Evolutionary conservation across 192 early-diverging fungal species (phyloP), one percentile per base, ranked within the genome.

Genomic region (Funneliformis mosseae): DNA sequence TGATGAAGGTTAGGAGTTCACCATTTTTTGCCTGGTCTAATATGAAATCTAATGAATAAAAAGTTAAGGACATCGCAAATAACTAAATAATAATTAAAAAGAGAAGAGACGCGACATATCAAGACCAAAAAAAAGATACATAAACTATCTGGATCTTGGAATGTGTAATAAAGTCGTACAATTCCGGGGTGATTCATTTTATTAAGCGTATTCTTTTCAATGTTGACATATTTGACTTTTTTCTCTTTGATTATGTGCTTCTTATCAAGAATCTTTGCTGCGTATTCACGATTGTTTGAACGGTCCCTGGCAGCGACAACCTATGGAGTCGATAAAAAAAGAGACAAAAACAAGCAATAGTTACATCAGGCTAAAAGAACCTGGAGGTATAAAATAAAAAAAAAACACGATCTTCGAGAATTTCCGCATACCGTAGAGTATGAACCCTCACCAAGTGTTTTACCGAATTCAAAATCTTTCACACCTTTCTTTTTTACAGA

Each of bases 211-310:
- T 96, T 93, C 77, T 95, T 93, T 83, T 99, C 98, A 74, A 97
- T 96, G 79, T 95, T 93, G 82, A 97, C 96, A 82, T 97, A 98
- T 84, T 96, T 96, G 73, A 93, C 92, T 86, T 99, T 99, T 80
- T 98, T 95, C 73, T 99, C 95, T 81, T 95, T 95, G 68, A 98
- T 92, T 74, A 96, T 96, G 76, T 95, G 94, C 64, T 89, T 89
- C 81, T 96, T 96, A 81, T 94, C 92, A 10, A 95, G 90, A 38
- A 97, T 93, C 74, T 99, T 99, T 39, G 97, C 93, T 6, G 98
- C 98, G 82, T 93, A 97, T 41, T 90, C 86, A 25, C 89, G 88
- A 14, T 84, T 86, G 10, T 93, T 93, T 38, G 83, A 80, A 79
- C 85, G 86, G 80, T 99, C 98, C 14, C 84, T 88, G 5, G 94